phyloP scores from a whole-genome alignment of 148 eudicot species.

The Rhododendron simsii region DNA sequence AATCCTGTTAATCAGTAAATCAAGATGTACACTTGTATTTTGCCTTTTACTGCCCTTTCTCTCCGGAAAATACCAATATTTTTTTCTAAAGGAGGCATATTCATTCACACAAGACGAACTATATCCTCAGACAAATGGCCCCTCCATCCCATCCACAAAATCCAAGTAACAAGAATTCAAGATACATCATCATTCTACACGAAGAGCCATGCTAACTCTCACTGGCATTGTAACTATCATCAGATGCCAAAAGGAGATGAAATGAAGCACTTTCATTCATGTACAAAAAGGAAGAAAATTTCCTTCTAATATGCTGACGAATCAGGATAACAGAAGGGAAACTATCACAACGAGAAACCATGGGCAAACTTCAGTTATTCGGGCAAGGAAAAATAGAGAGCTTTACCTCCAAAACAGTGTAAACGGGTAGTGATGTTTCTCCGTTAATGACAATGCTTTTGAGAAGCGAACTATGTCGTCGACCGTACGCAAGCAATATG shows the following conservation, averaged over 20 bases:
- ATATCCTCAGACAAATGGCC: not conserved
- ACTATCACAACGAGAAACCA: not conserved
- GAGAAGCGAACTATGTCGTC: slow-evolving; percentile 30
- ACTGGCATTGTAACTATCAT: not conserved
- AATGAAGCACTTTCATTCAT: not conserved
- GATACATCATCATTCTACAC: not conserved
- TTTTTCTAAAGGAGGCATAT: not conserved
- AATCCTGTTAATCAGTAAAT: not conserved
- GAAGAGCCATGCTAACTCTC: not conserved
- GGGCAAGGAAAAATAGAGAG: not conserved
- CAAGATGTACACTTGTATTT: not conserved
- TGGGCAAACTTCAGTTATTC: not conserved
- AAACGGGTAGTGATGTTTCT: slow-evolving; percentile 25
- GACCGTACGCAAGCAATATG: slow-evolving; percentile 30
- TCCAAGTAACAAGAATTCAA: not conserved
- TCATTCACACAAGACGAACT: not conserved
- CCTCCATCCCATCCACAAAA: not conserved
- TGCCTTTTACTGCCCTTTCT: not conserved
- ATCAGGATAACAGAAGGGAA: not conserved
- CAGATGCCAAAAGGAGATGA: not conserved
- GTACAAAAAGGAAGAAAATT: not conserved
- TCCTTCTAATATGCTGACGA: not conserved
- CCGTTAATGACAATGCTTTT: slow-evolving; percentile 28
- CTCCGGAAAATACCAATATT: not conserved
- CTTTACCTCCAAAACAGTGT: slow-evolving; percentile 30